Evolutionary conservation across 495 filamentous ascomycete species (phyloP).

Genomic region (Tuber melanosporum): DNA sequence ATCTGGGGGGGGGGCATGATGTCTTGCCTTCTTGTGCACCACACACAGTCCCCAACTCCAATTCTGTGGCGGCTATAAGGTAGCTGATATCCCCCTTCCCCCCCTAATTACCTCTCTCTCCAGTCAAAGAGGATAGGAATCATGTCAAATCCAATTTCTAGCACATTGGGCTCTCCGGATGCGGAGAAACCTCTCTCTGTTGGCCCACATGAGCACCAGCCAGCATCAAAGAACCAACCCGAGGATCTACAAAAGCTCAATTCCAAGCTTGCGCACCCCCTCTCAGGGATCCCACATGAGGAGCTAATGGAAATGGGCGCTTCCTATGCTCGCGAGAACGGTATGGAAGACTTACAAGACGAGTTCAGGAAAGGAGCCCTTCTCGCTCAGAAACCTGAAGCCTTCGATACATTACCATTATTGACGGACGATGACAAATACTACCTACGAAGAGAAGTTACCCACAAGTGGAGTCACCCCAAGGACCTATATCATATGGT

Average conservation of each 20-base stretch:
- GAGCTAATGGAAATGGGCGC: constrained; percentile 59
- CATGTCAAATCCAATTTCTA: background rate
- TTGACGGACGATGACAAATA: constrained; percentile 54
- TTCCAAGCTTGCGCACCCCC: constrained; percentile 57
- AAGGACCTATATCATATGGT: constrained; percentile 62
- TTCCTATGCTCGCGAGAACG: constrained; percentile 58
- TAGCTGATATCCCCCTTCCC: background rate
- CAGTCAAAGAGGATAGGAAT: background rate
- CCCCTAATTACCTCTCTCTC: background rate
- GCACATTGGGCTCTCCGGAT: background rate
- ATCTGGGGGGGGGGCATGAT: background rate
- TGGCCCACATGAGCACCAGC: constrained; percentile 17
- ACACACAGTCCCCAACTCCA: background rate
- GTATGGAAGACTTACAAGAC: constrained; percentile 53
- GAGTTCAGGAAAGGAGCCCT: constrained; percentile 72
- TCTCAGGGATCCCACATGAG: constrained; percentile 56
- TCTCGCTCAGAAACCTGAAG: constrained; percentile 55
- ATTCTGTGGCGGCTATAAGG: background rate
- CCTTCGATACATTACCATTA: constrained; percentile 51
- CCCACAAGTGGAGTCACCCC: constrained; percentile 68
- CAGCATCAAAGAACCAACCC: background rate
- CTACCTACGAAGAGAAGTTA: constrained; percentile 57
- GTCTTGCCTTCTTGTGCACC: background rate
- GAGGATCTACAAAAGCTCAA: constrained; percentile 18
- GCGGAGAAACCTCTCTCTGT: constrained; percentile 24